phyloP scores from a whole-genome alignment of 805 yeast species.

The Zygoascus ofunaensis region DNA sequence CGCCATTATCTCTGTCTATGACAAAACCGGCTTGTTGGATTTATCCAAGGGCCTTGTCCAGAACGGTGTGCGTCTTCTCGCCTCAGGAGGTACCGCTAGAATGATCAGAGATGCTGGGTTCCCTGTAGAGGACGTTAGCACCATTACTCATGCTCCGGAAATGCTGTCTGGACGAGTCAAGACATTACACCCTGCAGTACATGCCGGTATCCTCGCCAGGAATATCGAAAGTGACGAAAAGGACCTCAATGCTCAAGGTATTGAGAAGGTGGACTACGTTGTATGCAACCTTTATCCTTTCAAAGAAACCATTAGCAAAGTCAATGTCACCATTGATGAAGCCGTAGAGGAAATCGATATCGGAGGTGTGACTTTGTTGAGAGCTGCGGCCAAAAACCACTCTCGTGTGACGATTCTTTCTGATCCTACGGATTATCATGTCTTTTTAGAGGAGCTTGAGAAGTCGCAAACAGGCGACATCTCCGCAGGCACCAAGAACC shows the following conservation, averaged over 20 bases:
- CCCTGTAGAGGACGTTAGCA: constrained; percentile 91
- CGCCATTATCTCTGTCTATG: constrained; percentile 94
- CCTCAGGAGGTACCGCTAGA: constrained; percentile 96
- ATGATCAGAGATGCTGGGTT: constrained; percentile 95
- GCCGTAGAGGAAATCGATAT: constrained; percentile 98
- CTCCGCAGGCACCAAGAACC: constrained; percentile 64
- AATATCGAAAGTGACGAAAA: constrained; percentile 82
- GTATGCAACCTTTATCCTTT: constrained; percentile 98
- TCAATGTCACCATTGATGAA: constrained; percentile 90
- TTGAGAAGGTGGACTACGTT: constrained; percentile 92
- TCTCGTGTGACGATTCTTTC: constrained; percentile 90
- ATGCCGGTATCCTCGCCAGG: constrained; percentile 88
- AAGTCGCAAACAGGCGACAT: constrained; percentile 47
- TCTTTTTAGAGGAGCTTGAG: constrained; percentile 72
- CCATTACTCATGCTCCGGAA: constrained; percentile 97
- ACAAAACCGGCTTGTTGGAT: constrained; percentile 92
- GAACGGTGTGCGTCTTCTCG: constrained; percentile 83
- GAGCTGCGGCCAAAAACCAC: constrained; percentile 99
- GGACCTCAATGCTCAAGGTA: constrained; percentile 81
- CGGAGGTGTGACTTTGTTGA: constrained; percentile 92
- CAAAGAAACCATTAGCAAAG: constrained; percentile 93
- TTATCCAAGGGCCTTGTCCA: constrained; percentile 89
- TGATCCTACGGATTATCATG: constrained; percentile 89
- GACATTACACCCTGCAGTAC: constrained; percentile 97
- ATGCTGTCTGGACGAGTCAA: constrained; percentile 98